Evolutionary conservation across 108 stramenopile genomes (phyloP), one percentile per base, ranked within the genome.

Genomic region (Pseudonitzschia pungens): DNA sequence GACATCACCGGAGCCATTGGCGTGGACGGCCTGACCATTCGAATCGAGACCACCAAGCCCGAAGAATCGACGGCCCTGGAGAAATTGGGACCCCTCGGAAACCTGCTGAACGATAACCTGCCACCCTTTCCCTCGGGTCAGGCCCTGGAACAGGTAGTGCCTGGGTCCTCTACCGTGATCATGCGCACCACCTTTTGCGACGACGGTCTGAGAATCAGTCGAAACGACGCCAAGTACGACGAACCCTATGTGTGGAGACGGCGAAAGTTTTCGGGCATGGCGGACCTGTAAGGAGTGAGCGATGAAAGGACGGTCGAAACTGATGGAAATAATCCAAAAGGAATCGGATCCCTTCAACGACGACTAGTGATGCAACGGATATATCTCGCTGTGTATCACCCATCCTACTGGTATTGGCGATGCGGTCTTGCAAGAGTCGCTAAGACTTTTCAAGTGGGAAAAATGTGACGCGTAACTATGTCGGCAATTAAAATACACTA

Each of bases 91-190:
- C 92, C 92, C 20, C 65, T 93, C 27, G 92, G 87, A 28, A 74
- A 72, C 21, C 44, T 87, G 4, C 40, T 91, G 14, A 81, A 87
- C 73, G 77, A 86, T 9, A 82, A 81, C 42, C 69, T 81, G 0
- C 87, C 87, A 31, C 81, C 92, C 18, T 94, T 94, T 81, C 90
- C 92, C 8, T 82, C 80, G 50, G 92, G 92, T 12, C 86, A 88
- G 28, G 89, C 86, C 15, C 70, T 94, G 77, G 92, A 94, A 65
- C 73, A 69, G 16, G 78, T 88, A 15, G 57, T 48, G 7, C 84
- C 85, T 21, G 92, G 92, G 22, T 90, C 89, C 10, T 88, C 87
- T 14, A 81, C 84, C 57, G 89, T 94, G 33, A 63, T 84, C 27
- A 84, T 94, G 85, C 69, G 74, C 36, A 93, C 86, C 24, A 88